Conservation (phyloP, 495 filamentous ascomycete species). For the Penicillium dipodomyicola region DNA sequence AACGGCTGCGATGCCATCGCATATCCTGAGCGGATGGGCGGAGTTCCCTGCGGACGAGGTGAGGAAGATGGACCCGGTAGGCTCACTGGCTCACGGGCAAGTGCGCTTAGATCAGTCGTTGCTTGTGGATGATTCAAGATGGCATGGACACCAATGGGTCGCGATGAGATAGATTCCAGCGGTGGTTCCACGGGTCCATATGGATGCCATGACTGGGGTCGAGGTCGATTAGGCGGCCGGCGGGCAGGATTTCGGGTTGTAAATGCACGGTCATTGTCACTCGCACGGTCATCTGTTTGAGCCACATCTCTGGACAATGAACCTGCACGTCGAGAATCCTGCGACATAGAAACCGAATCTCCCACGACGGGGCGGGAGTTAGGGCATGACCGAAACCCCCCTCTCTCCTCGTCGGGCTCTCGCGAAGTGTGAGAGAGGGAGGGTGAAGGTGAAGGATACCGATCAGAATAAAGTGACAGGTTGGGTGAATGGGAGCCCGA, state of each 20-base stretch:
- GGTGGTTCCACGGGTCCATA: conserved; percentile 42
- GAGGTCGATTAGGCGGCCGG: conserved; percentile 33
- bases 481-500: conserved; percentile 30
- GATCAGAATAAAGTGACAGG: conserved; percentile 36
- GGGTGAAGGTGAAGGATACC: conserved; percentile 34
- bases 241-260: conserved; percentile 24
- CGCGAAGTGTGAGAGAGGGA: conserved; percentile 42
- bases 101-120: conserved; percentile 21
- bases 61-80: conserved; percentile 28
- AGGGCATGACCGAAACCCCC: conserved; percentile 48
- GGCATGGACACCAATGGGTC: conserved; percentile 51
- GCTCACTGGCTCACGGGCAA: conserved; percentile 28
- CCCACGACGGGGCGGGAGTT: conserved; percentile 27
- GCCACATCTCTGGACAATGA: conserved; percentile 31
- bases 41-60: conserved; percentile 34
- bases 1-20: conserved; percentile 37
- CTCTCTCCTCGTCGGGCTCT: conserved; percentile 40
- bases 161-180: conserved; percentile 34
- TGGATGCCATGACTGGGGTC: conserved; percentile 40
- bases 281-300: conserved; percentile 23
- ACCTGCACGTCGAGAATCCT: conserved; percentile 37
- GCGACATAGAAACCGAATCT: conserved; percentile 51
- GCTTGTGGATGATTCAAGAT: conserved; percentile 49
- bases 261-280: conserved; percentile 31
- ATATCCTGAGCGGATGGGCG: conserved; percentile 34